Evolutionary conservation across 495 filamentous ascomycete genomes (phyloP), one percentile per base, ranked within the genome.

Genomic region (Aspergillus bridgeri): DNA sequence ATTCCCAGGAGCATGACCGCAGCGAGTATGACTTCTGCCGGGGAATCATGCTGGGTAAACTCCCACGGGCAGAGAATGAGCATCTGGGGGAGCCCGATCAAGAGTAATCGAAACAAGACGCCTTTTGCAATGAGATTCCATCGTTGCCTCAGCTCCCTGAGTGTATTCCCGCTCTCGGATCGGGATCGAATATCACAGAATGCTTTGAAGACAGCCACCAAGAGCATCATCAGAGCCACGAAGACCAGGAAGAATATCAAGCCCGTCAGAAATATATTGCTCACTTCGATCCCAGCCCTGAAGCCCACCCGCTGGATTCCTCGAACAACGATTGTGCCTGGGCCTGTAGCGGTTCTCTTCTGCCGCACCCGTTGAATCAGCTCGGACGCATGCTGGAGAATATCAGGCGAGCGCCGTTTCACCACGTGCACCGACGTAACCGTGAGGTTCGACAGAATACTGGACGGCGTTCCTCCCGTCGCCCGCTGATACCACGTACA

Each of bases 401-500:
- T 24, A n/a, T 46, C 42, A 2, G 29, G 1, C 3, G 38, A 23
- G 44, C 68, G 45, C 78, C 65, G 58, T 43, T 56, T 59, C 15
- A 71, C 54, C 22, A 68, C 63, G 7, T 80, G 72, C 5, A 82
- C 46, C 9, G 82, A 81, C 46, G 86, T 86, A 3, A 81, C 83
- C 6, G 79, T 77, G 27, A 96, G 79, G 3, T 79, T 82, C 25
- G 87, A 85, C 20, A 96, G 82, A 38, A 96, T 75, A 22, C 84
- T 89, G 6, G 90, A 86, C 5, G 94, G 89, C 13, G 80, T 88
- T 56, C 94, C 94, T 25, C 94, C 94, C 1, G 94, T 98, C 15
- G 94, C 79, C 19, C 91, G 88, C 72, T 96, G 93, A 69, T 97
- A 98, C 93, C 93, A 98, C 27, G 90, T 94, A 51, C 89, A 85